Conservation (phyloP, 306 rosid species). For the Hippophae tibetana region DNA sequence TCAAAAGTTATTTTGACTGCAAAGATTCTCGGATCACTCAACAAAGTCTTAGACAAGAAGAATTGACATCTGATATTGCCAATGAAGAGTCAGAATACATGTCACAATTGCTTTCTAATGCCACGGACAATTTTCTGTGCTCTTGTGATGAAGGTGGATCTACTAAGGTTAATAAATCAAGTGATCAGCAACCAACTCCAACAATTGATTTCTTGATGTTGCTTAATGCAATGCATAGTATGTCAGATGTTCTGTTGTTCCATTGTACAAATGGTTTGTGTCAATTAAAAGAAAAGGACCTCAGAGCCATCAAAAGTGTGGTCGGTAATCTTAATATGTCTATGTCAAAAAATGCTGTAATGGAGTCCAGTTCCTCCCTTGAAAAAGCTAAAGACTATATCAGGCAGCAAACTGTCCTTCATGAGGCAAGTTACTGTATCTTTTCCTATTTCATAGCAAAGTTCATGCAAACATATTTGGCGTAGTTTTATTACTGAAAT, state of each 20-base stretch:
- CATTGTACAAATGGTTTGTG: conserved; percentile 34
- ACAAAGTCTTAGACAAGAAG: conserved; percentile 25
- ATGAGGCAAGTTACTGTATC: conserved; percentile 34
- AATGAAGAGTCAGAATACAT: conserved; percentile 19
- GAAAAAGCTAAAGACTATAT: conserved; percentile 27
- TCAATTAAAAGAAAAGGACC: conserved; percentile 43
- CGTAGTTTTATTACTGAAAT: background rate
- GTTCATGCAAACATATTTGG: background rate
- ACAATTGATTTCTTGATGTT: conserved; percentile 48
- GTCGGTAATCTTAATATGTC: conserved; percentile 50
- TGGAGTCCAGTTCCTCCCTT: conserved; percentile 25
- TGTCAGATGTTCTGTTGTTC: conserved; percentile 56
- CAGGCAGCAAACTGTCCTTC: conserved; percentile 24
- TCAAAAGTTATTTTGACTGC: conserved; percentile 24
- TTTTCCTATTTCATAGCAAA: background rate
- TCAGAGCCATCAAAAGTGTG: conserved; percentile 34
- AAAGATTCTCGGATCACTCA: conserved; percentile 25
- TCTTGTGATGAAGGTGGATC: conserved; percentile 28
- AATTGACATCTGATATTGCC: conserved; percentile 23
- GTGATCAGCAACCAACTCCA: conserved; percentile 25
- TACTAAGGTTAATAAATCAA: conserved; percentile 22
- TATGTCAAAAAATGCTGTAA: conserved; percentile 29
- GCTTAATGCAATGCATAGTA: conserved; percentile 41
- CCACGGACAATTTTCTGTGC: conserved; percentile 16
- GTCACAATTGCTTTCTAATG: conserved; percentile 12